Evolutionary conservation across 192 early-diverging fungal species (phyloP).

Genomic region (Rhizophlyctis rosea): DNA sequence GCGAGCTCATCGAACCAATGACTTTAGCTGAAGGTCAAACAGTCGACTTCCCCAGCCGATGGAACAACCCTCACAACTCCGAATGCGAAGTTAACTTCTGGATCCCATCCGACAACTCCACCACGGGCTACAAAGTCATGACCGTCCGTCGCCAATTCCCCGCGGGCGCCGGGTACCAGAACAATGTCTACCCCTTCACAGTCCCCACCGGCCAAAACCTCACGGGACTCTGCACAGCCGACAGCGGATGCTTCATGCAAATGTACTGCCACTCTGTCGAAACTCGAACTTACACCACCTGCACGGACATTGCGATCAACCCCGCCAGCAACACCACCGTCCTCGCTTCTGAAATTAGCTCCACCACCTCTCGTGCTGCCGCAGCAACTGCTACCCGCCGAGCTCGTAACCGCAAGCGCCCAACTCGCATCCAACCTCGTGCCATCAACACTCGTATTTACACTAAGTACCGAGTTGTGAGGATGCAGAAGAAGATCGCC

Average conservation of each 20-base stretch:
- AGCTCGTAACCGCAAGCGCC: slow-evolving; percentile 14
- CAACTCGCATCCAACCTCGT: too few species aligned
- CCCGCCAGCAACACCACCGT: too few species aligned
- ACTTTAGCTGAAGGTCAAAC: slow-evolving; percentile 13
- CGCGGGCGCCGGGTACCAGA: slow-evolving; percentile 22
- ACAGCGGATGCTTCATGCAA: slow-evolving; percentile 28
- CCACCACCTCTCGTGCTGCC: too few species aligned
- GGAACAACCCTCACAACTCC: slow-evolving; percentile 34
- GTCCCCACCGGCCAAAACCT: too few species aligned
- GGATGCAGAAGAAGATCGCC: too few species aligned
- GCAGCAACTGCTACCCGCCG: not conserved
- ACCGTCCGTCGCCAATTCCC: too few species aligned
- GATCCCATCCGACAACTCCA: slow-evolving; percentile 20
- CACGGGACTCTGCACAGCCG: too few species aligned
- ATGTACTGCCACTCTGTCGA: slow-evolving; percentile 34
- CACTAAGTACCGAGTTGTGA: too few species aligned
- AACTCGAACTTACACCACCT: slow-evolving; percentile 29
- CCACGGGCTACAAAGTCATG: too few species aligned
- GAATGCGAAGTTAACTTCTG: slow-evolving; percentile 37
- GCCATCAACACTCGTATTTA: too few species aligned
- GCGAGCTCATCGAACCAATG: slow-evolving; percentile 3
- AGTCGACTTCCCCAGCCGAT: slow-evolving; percentile 25
- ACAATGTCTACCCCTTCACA: slow-evolving; percentile 24
- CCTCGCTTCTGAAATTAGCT: too few species aligned
- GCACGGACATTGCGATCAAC: slow-evolving; percentile 21